Evolutionary conservation across 345 rosid species (phyloP).

Genomic region (Moricandia arvensis): DNA sequence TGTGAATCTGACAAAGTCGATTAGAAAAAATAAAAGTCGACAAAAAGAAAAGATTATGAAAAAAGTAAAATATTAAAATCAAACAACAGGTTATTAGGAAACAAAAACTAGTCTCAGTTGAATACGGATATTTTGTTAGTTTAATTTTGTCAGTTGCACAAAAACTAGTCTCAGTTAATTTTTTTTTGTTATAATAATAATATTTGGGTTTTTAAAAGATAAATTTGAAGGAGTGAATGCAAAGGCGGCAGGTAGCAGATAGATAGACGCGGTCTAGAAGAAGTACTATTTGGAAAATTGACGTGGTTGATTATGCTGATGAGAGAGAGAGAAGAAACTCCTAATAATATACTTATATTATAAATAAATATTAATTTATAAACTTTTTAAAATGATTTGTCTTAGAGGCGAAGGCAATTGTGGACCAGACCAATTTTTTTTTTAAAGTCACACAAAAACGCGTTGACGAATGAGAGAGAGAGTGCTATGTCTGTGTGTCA

Average conservation of each 20-base stretch:
- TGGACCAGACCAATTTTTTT: constrained; percentile 5
- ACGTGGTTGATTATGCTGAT: constrained; percentile 9
- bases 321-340: neutral
- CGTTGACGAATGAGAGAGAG: constrained; percentile 23
- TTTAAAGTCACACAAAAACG: constrained; percentile 16
- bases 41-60: too few relatives aligned
- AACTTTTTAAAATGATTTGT: constrained; percentile 10
- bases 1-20: constrained; percentile 56
- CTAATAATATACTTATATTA: neutral
- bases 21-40: constrained; percentile 12
- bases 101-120: neutral
- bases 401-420: constrained; percentile 35
- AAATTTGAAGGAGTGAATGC: constrained; percentile 9
- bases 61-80: neutral
- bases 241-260: constrained; percentile 4
- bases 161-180: too few relatives aligned
- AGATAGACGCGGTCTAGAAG: constrained; percentile 29
- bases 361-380: neutral
- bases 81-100: neutral
- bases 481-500: neutral
- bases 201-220: neutral
- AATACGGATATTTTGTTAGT: too few relatives aligned
- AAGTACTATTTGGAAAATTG: neutral
- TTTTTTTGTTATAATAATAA: neutral
- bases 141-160: too few relatives aligned